Evolutionary conservation across 2,329 filamentous ascomycete genomes (phyloP).

Genomic region (Aspergillus sp.): DNA sequence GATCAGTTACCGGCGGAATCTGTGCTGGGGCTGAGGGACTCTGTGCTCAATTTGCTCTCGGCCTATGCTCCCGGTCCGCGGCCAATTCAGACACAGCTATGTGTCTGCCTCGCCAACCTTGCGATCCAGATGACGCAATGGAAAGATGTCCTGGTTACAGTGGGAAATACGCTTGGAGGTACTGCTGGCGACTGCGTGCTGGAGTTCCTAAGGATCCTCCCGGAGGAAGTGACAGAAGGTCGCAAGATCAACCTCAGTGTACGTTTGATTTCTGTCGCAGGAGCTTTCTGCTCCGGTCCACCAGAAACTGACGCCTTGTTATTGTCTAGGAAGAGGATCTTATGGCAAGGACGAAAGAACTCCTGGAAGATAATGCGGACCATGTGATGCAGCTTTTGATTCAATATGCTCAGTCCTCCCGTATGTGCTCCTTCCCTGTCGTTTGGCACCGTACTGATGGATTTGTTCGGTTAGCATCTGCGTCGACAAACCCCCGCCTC

Average conservation of each 20-base stretch:
- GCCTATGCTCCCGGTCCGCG: conserved; percentile 74
- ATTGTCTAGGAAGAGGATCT: conserved; percentile 84
- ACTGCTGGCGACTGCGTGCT: conserved; percentile 77
- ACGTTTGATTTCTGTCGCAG: conserved; percentile 58
- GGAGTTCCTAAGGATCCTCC: conserved; percentile 92
- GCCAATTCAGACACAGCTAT: conserved; percentile 78
- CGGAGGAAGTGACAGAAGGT: conserved; percentile 97
- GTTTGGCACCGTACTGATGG: conserved; percentile 8
- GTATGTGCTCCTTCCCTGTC: conserved; percentile 39
- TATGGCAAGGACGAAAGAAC: conserved; percentile 69
- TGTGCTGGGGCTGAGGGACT: conserved; percentile 67
- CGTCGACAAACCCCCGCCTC: conserved; percentile 77
- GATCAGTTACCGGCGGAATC: conserved; percentile 73
- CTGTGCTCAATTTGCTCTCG: conserved; percentile 71
- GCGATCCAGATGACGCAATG: conserved; percentile 94
- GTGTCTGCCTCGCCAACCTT: conserved; percentile 85
- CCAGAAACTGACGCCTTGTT: too few relatives aligned
- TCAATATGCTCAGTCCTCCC: conserved; percentile 83
- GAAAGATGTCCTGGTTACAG: conserved; percentile 81
- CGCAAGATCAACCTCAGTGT: conserved; percentile 98
- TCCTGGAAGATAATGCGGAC: conserved; percentile 81
- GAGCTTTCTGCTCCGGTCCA: too few relatives aligned
- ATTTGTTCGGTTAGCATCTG: conserved; percentile 47
- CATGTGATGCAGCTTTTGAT: conserved; percentile 80
- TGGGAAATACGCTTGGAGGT: conserved; percentile 62